These are phyloP conservation scores for Hymenoscyphus albidus DNA, from an alignment of 2,329 filamentous ascomycete species.

Conservation along the genomic window DNA sequence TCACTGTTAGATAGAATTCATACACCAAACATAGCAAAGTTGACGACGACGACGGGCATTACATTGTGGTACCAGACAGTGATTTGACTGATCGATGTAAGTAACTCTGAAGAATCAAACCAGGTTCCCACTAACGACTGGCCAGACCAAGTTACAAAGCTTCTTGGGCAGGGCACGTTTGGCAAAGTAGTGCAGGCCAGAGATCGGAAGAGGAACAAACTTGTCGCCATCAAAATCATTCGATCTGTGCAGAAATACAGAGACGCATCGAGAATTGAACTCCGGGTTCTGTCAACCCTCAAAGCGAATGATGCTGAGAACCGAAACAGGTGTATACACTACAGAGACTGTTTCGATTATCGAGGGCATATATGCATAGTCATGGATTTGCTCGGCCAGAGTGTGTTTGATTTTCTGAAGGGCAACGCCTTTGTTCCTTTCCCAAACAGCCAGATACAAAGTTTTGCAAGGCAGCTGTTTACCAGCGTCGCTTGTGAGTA, in stretches of 20 bases:
- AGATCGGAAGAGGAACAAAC: constrained; percentile 70
- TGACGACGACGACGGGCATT: constrained; percentile 96
- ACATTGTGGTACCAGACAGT: constrained; percentile 84
- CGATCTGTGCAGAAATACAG: constrained; percentile 97
- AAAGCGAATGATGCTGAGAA: constrained; percentile 89
- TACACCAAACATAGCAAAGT: constrained; percentile 65
- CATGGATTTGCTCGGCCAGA: constrained; percentile 79
- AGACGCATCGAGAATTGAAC: constrained; percentile 90
- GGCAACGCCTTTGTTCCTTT: constrained; percentile 94
- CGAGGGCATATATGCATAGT: constrained; percentile 91
- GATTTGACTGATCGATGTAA: constrained; percentile 85
- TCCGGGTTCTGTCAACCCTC: constrained; percentile 86
- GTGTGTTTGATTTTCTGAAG: constrained; percentile 97
- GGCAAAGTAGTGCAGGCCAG: constrained; percentile 95
- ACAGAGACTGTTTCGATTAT: constrained; percentile 96
- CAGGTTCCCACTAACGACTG: constrained; percentile 26
- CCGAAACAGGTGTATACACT: constrained; percentile 92
- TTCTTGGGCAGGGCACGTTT: constrained; percentile 95
- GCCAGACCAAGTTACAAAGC: constrained; percentile 78
- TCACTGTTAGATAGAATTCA: constrained; percentile 33
- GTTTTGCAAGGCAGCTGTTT: constrained; percentile 89
- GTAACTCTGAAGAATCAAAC: constrained; percentile 37
- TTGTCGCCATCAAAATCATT: constrained; percentile 95
- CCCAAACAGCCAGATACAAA: constrained; percentile 97
- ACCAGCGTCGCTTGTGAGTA: constrained; percentile 96